Percentiles rank a stretch among this genome's conserved stretches.
These are phyloP conservation scores for Achaetomiella virescens DNA, from an alignment of 495 filamentous ascomycete species.

Conservation along the genomic window DNA sequence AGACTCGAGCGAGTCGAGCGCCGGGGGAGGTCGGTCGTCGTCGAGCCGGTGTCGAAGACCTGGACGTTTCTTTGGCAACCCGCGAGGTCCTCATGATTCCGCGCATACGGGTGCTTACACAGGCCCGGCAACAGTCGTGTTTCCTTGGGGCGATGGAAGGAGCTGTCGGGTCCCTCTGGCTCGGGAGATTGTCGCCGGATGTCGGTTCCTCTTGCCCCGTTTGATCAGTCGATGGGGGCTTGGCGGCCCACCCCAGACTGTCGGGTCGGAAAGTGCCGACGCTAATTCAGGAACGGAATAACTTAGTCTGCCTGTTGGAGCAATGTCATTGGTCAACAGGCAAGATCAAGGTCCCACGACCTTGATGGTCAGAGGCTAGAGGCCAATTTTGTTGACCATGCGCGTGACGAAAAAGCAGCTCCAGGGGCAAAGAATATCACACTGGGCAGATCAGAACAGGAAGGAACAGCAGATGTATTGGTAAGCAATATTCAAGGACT, in stretches of 20 bases:
- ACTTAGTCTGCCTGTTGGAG: background rate
- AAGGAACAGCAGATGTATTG: too few species aligned
- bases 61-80: constrained; percentile 53
- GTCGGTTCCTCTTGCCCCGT: background rate
- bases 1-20: constrained; percentile 41
- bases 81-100: constrained; percentile 56
- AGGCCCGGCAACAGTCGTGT: background rate
- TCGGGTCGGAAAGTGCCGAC: background rate
- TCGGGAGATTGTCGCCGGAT: background rate
- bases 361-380: background rate
- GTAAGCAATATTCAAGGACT: too few species aligned
- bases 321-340: background rate
- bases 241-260: background rate
- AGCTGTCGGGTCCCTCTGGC: background rate
- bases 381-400: too few species aligned
- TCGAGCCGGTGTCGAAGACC: constrained; percentile 22
- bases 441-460: too few species aligned
- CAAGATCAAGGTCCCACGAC: too few species aligned
- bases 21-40: constrained; percentile 29
- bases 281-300: background rate
- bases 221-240: background rate
- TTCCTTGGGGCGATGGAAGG: too few species aligned
- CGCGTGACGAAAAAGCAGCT: too few species aligned
- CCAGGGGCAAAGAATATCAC: too few species aligned
- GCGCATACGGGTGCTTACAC: background rate